Percentiles rank a stretch among this genome's conserved stretches.
These are phyloP conservation scores for Phyllosticta citrichinensis DNA, from an alignment of 2,329 filamentous ascomycete species.

Conservation along the genomic window DNA sequence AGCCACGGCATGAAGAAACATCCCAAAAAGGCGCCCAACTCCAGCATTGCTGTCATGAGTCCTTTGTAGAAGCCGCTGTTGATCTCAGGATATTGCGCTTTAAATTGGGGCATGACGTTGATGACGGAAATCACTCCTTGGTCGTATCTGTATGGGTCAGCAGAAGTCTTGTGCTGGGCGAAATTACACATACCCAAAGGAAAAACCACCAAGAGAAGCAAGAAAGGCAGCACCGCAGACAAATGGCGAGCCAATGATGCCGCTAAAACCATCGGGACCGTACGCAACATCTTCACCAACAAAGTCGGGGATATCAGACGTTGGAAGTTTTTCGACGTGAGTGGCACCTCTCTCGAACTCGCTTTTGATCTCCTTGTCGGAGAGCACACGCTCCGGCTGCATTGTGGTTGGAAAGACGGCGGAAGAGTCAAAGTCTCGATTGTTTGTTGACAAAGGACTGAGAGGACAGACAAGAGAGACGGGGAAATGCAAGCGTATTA, in stretches of 20 bases:
- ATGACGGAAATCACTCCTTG: conserved; percentile 30
- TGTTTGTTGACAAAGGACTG: background rate
- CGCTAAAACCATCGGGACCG: conserved; percentile 21
- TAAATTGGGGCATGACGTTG: conserved; percentile 37
- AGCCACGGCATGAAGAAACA: conserved; percentile 27
- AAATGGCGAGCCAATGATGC: conserved; percentile 28
- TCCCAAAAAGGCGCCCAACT: conserved; percentile 31
- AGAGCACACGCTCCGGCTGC: background rate
- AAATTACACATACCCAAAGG: conserved; percentile 21
- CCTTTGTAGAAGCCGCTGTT: conserved; percentile 26
- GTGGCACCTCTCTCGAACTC: background rate
- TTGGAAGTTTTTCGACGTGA: background rate
- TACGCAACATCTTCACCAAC: conserved; percentile 15
- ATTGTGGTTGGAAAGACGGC: background rate
- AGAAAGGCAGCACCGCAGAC: conserved; percentile 36
- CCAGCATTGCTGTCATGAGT: conserved; percentile 35
- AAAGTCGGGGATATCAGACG: conserved; percentile 5
- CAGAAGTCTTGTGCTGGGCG: background rate
- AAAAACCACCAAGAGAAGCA: conserved; percentile 33
- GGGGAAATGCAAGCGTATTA: background rate
- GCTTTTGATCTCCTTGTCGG: background rate
- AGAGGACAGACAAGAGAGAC: background rate
- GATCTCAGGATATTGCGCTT: conserved; percentile 27
- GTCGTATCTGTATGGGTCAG: conserved; percentile 1
- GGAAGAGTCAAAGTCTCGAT: background rate